Evolutionary conservation across 257 asterid species (phyloP).

Genomic region (Plantago ovata): DNA sequence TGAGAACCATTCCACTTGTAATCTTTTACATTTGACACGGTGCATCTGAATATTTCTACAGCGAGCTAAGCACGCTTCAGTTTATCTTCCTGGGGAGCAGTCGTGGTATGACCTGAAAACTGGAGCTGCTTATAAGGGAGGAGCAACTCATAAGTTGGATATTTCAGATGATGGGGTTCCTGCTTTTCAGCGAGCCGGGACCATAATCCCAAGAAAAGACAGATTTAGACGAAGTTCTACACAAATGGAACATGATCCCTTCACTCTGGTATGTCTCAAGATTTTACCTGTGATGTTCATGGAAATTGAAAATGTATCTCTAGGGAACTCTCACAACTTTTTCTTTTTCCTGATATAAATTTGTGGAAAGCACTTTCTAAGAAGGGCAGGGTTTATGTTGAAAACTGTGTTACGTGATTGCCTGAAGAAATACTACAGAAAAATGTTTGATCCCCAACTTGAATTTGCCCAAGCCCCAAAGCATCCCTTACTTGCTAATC

Average conservation of each 20-base stretch:
- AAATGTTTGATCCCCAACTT: too few relatives aligned
- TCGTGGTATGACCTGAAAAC: conserved; percentile 79
- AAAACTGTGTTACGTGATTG: background rate
- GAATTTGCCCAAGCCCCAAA: too few relatives aligned
- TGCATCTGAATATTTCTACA: conserved; percentile 24
- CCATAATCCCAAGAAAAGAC: conserved; percentile 90
- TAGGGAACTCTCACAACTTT: too few relatives aligned
- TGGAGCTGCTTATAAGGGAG: conserved; percentile 75
- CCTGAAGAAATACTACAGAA: too few relatives aligned
- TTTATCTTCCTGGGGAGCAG: conserved; percentile 89
- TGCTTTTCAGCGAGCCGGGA: conserved; percentile 89
- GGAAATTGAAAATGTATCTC: background rate
- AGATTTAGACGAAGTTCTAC: conserved; percentile 87
- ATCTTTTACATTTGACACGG: conserved; percentile 12
- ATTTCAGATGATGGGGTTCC: conserved; percentile 76
- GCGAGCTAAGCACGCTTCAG: conserved; percentile 75
- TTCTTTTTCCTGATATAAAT: background rate
- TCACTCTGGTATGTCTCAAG: conserved; percentile 65
- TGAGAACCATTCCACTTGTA: conserved; percentile 1
- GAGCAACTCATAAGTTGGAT: conserved; percentile 64
- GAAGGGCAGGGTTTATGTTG: background rate
- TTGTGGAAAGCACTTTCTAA: too few relatives aligned
- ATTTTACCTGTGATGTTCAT: background rate
- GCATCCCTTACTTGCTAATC: too few relatives aligned
- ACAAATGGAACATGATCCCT: conserved; percentile 96